Evolutionary conservation across 306 rosid species (phyloP).

Genomic region (Citrullus amarus): DNA sequence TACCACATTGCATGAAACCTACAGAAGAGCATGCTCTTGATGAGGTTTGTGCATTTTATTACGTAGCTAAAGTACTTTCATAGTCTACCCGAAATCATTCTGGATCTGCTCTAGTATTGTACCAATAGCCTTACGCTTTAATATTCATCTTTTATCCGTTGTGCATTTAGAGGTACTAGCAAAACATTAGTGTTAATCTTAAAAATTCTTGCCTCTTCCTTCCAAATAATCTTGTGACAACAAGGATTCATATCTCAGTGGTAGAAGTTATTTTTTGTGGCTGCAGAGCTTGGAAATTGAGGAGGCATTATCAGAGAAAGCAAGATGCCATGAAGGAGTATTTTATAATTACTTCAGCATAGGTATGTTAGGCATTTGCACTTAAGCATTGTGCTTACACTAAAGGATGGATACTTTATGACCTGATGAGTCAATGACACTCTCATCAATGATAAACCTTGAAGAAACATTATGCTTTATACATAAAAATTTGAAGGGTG

Average conservation of each 20-base stretch:
- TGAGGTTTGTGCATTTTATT: conserved; percentile 44
- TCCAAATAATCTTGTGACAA: not conserved
- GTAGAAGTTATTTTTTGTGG: conserved; percentile 14
- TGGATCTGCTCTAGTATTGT: not conserved
- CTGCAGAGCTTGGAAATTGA: conserved; percentile 61
- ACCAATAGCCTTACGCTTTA: not conserved
- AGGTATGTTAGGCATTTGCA: conserved; percentile 35
- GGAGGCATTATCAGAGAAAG: conserved; percentile 61
- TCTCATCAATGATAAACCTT: not conserved
- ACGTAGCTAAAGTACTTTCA: not conserved
- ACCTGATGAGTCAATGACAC: not conserved
- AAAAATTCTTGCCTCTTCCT: not conserved
- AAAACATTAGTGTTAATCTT: not conserved
- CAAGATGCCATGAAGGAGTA: conserved; percentile 62
- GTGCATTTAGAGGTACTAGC: not conserved
- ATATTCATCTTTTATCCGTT: not conserved
- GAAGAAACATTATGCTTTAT: not conserved
- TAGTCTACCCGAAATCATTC: not conserved
- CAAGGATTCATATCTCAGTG: not conserved
- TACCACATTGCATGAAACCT: conserved; percentile 60
- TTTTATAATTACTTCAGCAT: conserved; percentile 93
- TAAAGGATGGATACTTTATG: not conserved
- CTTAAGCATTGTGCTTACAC: not conserved
- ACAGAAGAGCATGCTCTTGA: conserved; percentile 54
- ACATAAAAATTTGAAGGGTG: not conserved